phyloP scores from a whole-genome alignment of 2,329 filamentous ascomycete species.

The Corinectria fuckeliana region DNA sequence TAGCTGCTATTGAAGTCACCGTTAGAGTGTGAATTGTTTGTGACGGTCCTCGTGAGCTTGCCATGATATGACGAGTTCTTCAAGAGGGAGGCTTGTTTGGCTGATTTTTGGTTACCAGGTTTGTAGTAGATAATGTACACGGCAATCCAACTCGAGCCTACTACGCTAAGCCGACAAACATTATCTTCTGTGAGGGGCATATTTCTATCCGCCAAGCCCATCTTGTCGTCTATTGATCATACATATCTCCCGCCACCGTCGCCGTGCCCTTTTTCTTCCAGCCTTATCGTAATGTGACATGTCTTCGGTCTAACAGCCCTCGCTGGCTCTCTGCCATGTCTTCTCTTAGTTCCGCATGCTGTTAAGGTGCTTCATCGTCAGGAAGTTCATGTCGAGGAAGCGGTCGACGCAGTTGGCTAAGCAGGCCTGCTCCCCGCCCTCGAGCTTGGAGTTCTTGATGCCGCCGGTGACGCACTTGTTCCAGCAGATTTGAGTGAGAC shows the following conservation, averaged over 20 bases:
- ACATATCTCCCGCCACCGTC: not conserved
- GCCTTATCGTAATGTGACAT: not conserved
- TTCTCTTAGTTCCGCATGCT: conserved; percentile 50
- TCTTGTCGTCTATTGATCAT: conserved; percentile 3
- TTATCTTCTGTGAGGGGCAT: not conserved
- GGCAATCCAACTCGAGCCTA: not conserved
- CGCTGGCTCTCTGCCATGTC: not conserved
- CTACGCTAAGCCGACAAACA: not conserved
- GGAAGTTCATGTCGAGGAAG: conserved; percentile 86
- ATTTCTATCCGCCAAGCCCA: not conserved
- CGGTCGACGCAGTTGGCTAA: conserved; percentile 92
- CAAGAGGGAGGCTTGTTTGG: not conserved
- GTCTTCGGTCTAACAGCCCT: not conserved
- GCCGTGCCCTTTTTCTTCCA: not conserved
- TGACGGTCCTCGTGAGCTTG: not conserved
- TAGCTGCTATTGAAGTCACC: not conserved
- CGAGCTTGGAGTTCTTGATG: conserved; percentile 75
- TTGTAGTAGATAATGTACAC: conserved; percentile 12
- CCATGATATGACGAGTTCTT: not conserved
- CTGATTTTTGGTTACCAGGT: not conserved
- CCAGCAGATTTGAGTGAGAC: conserved; percentile 81
- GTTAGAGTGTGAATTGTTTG: not conserved
- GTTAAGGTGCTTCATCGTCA: conserved; percentile 86
- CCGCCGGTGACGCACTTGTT: conserved; percentile 85
- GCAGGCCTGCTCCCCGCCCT: conserved; percentile 80